Conservation (phyloP, 2,329 filamentous ascomycete genomes). For the Xylariomycetidae sp. region DNA sequence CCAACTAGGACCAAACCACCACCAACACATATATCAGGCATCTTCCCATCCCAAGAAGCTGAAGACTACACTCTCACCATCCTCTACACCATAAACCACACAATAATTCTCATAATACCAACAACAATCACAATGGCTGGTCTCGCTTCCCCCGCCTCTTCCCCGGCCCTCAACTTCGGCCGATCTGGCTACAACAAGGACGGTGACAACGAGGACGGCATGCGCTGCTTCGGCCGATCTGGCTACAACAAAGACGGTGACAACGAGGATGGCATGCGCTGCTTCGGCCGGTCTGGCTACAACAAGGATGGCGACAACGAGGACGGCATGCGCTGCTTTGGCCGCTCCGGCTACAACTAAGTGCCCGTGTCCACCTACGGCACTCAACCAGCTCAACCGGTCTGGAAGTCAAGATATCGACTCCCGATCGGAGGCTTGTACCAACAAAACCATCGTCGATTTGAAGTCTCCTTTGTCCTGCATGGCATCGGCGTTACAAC, state of each 20-base stretch:
- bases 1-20: constrained; percentile 3
- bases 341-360: constrained; percentile 29
- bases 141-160: constrained; percentile 25
- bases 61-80: constrained; percentile 3
- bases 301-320: constrained; percentile 28
- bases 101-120: constrained; percentile 3
- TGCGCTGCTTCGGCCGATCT: constrained; percentile 25
- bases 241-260: constrained; percentile 28
- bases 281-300: constrained; percentile 22
- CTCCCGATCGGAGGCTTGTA: too few relatives aligned
- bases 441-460: constrained; percentile 9
- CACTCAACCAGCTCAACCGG: too few relatives aligned
- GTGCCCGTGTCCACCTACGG: too few relatives aligned
- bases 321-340: constrained; percentile 28
- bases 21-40: constrained; percentile 2
- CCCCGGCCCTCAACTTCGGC: constrained; percentile 31
- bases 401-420: too few relatives aligned
- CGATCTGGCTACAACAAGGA: constrained; percentile 44
- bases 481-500: constrained; percentile 7
- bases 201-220: constrained; percentile 28
- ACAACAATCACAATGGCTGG: constrained; percentile 30
- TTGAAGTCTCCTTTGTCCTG: constrained; percentile 14
- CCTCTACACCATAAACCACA: constrained; percentile 4
- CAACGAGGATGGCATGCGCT: constrained; percentile 18
- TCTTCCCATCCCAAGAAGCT: constrained; percentile 4